These are phyloP conservation scores for Pulveroboletus ravenelii DNA, from an alignment of 768 basidiomycete genomes.

Conservation along the genomic window DNA sequence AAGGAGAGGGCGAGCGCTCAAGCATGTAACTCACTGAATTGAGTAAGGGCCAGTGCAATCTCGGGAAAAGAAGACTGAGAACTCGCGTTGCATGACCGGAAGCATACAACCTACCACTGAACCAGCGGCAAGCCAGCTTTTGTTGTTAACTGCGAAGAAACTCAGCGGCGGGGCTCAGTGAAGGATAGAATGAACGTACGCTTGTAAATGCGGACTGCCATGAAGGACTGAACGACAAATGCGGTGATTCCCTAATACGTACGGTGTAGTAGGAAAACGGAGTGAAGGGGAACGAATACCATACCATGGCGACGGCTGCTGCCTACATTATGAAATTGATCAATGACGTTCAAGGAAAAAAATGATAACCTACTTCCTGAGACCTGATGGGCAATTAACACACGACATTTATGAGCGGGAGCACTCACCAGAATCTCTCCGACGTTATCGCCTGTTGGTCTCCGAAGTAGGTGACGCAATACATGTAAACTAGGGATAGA, in stretches of 20 bases:
- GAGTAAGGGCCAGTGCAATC: conserved; percentile 35
- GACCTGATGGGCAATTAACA: conserved; percentile 8
- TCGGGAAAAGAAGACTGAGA: not conserved
- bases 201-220: conserved; percentile 49
- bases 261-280: not conserved
- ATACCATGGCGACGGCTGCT: conserved; percentile 51
- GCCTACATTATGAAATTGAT: conserved; percentile 29
- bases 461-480: conserved; percentile 41
- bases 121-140: conserved; percentile 38
- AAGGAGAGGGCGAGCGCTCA: too few species aligned
- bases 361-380: conserved; percentile 2
- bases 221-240: conserved; percentile 55
- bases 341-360: not conserved
- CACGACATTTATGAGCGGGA: not conserved
- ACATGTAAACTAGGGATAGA: conserved; percentile 40
- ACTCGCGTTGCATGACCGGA: not conserved
- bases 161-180: not conserved
- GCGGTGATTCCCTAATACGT: conserved; percentile 39
- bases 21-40: conserved; percentile 35
- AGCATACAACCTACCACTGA: conserved; percentile 26
- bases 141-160: conserved; percentile 46
- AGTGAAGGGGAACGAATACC: not conserved
- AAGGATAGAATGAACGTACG: conserved; percentile 28
- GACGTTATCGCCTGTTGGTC: not conserved
- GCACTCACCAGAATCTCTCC: conserved; percentile 33